These are phyloP conservation scores for Emergomyces orientalis DNA, from an alignment of 2,329 filamentous ascomycete genomes.

Conservation along the genomic window DNA sequence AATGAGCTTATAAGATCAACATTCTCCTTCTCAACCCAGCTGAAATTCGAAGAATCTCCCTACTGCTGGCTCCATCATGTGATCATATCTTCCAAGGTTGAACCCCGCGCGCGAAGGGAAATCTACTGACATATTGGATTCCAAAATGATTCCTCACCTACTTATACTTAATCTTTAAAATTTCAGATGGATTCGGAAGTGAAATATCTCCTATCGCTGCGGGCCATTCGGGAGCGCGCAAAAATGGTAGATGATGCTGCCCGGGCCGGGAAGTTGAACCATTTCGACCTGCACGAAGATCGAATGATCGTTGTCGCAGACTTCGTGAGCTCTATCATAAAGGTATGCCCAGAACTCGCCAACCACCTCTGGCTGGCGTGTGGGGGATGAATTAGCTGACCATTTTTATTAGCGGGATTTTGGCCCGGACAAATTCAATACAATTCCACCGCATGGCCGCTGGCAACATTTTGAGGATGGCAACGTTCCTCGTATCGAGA, in stretches of 20 bases:
- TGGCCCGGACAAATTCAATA: conserved; percentile 38
- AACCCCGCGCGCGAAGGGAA: background rate
- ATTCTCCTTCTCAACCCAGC: no score
- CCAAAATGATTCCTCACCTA: background rate
- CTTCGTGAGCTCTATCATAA: conserved; percentile 38
- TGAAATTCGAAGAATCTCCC: no score
- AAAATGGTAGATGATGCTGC: conserved; percentile 30
- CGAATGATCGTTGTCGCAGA: conserved; percentile 34
- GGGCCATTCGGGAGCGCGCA: conserved; percentile 31
- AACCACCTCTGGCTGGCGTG: background rate
- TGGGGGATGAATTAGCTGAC: background rate
- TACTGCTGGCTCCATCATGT: background rate
- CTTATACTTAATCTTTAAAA: background rate
- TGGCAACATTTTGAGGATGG: conserved; percentile 57
- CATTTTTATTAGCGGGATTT: conserved; percentile 39
- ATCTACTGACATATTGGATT: background rate
- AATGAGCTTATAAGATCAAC: background rate
- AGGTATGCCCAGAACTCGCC: conserved; percentile 22
- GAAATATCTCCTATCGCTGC: conserved; percentile 30
- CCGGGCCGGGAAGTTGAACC: conserved; percentile 31
- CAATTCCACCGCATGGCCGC: conserved; percentile 48
- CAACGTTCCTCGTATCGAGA: conserved; percentile 40
- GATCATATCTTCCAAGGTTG: background rate
- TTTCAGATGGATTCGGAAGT: conserved; percentile 14
- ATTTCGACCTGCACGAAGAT: conserved; percentile 36